Evolutionary conservation across 2,329 filamentous ascomycete genomes (phyloP), one percentile per base, ranked within the genome.

Genomic region (Beauveria pseudobassiana): DNA sequence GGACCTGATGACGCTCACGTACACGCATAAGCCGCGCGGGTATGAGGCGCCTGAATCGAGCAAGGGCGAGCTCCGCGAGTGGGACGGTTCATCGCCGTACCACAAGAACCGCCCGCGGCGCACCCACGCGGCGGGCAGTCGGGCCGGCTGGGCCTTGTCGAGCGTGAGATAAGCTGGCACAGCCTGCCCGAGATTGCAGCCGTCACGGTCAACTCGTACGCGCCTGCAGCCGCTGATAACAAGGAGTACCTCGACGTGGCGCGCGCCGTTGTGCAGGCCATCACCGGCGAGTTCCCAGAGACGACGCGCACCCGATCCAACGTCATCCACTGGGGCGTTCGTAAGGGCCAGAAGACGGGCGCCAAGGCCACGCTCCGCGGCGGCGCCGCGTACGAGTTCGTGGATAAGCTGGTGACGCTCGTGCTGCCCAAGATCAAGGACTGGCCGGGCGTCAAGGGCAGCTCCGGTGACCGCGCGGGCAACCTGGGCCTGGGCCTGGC

Each of bases 351-450:
- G 71, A 83, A 87, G 65, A 81, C 91, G 30, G 86, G 90, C 63
- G 85, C 90, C 67, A 97, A 93, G 71, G 87, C 85, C 55, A 88
- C 90, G 28, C 77, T 99, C 65, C 80, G 82, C 61, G 91, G 91
- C 34, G 88, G 95, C 72, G 83, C 88, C 63, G 95, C 96, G 69
- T 90, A 91, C 65, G 88, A 97, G 73, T 97, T 99, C 74, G 72
- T 99, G 50, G 89, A 93, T 70, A 96, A 96, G 78, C 80, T 92
- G 67, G 81, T 98, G 61, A 91, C 96, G 72, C 80, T 98, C 9
- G 93, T 99, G 6, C 82, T 98, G 72, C 95, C 95, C 45, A 90
- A 87, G 71, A 96, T 99, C 76, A 99, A 98, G 81, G 95, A 99
- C 68, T 99, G 91, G 89, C 85, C 84, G 61, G 95, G 95, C 22